Percentiles rank a stretch among this genome's conserved stretches.
phyloP scores from a whole-genome alignment of 2,329 filamentous ascomycete species.

The Penicillium sp. region DNA sequence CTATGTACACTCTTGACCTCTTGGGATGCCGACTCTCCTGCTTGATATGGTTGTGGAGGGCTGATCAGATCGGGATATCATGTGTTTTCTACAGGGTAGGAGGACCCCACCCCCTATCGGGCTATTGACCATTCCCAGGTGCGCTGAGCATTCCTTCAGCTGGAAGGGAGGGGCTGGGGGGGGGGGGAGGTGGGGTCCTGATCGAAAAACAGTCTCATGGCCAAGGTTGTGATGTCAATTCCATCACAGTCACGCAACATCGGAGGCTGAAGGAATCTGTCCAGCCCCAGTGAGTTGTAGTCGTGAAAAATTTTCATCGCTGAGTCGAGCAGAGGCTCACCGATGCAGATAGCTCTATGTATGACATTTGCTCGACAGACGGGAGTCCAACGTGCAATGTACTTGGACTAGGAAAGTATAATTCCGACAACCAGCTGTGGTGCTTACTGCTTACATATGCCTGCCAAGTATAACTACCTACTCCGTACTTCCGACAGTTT shows the following conservation, averaged over 20 bases:
- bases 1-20: background rate
- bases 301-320: background rate
- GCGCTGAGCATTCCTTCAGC: conserved; percentile 3
- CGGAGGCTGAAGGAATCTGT: background rate
- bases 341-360: background rate
- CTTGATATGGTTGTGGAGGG: background rate
- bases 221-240: background rate
- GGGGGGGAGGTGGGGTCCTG: background rate
- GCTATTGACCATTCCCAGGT: background rate
- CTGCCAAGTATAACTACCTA: background rate
- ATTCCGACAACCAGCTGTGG: background rate
- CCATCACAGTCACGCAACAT: conserved; percentile 1
- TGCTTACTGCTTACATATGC: background rate
- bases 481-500: no score
- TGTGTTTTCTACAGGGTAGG: background rate
- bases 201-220: background rate
- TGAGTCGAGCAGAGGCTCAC: background rate
- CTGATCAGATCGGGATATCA: background rate
- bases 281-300: background rate
- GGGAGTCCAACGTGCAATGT: background rate
- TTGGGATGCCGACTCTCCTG: background rate
- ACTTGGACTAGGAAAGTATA: background rate
- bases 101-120: background rate
- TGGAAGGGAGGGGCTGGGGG: background rate
- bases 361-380: background rate